These are phyloP conservation scores for Hypoxylon sp. DNA, from an alignment of 2,329 filamentous ascomycete genomes.

Conservation along the genomic window DNA sequence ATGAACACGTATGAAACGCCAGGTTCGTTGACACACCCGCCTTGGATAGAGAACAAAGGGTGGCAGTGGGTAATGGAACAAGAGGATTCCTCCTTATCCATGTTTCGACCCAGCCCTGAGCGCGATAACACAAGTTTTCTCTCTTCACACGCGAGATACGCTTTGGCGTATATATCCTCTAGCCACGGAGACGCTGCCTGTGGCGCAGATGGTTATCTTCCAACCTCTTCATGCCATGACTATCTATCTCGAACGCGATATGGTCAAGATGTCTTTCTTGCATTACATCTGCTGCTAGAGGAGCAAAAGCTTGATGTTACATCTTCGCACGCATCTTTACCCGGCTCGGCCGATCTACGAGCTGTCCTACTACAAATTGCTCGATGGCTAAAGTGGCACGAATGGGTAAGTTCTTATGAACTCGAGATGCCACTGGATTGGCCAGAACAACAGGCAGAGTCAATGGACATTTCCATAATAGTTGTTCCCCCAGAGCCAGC, in stretches of 20 bases:
- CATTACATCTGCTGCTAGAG: slow-evolving; percentile 88
- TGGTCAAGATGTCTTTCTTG: slow-evolving; percentile 78
- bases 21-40: slow-evolving; percentile 65
- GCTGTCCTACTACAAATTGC: slow-evolving; percentile 85
- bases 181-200: slow-evolving; percentile 69
- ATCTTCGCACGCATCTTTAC: slow-evolving; percentile 61
- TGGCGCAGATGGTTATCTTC: slow-evolving; percentile 72
- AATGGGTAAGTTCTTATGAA: slow-evolving; percentile 65
- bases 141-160: slow-evolving; percentile 67
- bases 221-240: slow-evolving; percentile 69
- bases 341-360: slow-evolving; percentile 69
- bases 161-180: slow-evolving; percentile 76
- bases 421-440: slow-evolving; percentile 67
- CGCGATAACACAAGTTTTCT: slow-evolving; percentile 60
- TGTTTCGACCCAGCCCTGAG: slow-evolving; percentile 48
- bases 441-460: slow-evolving; percentile 38
- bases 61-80: slow-evolving; percentile 82
- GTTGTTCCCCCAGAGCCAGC: slow-evolving; percentile 48
- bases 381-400: slow-evolving; percentile 82
- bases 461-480: slow-evolving; percentile 25
- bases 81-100: slow-evolving; percentile 57
- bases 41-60: slow-evolving; percentile 72
- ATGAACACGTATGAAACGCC: slow-evolving; percentile 64
- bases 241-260: slow-evolving; percentile 71
- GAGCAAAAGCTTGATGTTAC: slow-evolving; percentile 85